Base-by-base conservation (phyloP, 139 green algal genomes). In the Micractinium conductrix region DNA sequence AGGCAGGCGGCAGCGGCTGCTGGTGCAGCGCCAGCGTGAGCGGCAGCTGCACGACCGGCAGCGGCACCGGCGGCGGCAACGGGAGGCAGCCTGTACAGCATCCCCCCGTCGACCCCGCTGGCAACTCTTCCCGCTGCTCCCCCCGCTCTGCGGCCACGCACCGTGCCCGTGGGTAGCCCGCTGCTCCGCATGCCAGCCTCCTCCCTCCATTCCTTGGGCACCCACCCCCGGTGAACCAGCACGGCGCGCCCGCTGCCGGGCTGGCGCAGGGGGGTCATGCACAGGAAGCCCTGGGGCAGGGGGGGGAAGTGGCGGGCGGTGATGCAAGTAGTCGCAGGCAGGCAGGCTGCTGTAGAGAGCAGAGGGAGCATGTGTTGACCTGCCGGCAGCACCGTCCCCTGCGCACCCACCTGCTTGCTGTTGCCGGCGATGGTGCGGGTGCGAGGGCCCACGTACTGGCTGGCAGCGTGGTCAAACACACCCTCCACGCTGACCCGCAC, bases 171-270 rank as follows among this genome's bases (percentile, higher is more conserved):
- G 28, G 85, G 65, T 40, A 85, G 60, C 16, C 78, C 73, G 16
- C n/a, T 44, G 17, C 40, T 8, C 28, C 73, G 70, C 40, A 81
- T n/a, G 2, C 55, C 37, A 1, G 72, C 43, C 19, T 91, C 78
- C 7, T 78, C 43, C 44, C 79, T 67, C 94, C 94, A 97, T 24
- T 53, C 62, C 1, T 67, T 53, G 5, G 94, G 94, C 78, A 96
- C 92, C 94, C 94, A 97, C n/a, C 94, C 94, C 0, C 94, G 74
- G 79, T 94, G 94, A 37, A 97, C 90, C 38, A 97, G 81, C 28
- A 95, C 90, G 2, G 79, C 44, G 43, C 65, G 89, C 0, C 50
- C 81, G 81, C 87, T 88, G 45, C 87, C 68, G 0, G 40, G 17
- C 5, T 86, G 79, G 35, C 87, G 48, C 62, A 97, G 81, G 0